Conservation (phyloP, 1,284 basidiomycete species). For the Coniophora puteana region DNA sequence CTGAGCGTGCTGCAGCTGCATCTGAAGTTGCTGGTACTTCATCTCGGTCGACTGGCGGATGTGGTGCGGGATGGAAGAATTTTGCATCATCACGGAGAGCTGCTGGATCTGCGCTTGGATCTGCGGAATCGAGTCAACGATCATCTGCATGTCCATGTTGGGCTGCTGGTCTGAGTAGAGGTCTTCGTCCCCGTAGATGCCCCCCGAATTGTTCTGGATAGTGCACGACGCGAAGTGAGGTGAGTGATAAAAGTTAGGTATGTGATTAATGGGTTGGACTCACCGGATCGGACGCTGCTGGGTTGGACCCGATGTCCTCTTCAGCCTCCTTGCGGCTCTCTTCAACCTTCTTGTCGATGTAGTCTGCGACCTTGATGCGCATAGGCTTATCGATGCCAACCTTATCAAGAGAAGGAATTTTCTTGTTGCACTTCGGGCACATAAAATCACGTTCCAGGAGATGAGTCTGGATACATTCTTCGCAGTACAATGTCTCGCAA, state of each 20-base stretch:
- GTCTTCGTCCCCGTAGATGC: constrained; percentile 45
- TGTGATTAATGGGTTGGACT: too few species aligned
- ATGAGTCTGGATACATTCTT: constrained; percentile 91
- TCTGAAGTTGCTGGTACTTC: constrained; percentile 72
- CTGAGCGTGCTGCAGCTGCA: constrained; percentile 74
- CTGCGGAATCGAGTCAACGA: constrained; percentile 69
- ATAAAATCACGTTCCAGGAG: constrained; percentile 90
- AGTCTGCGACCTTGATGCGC: constrained; percentile 73
- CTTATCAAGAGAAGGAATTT: constrained; percentile 83
- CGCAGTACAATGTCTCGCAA: constrained; percentile 87
- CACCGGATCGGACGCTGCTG: constrained; percentile 15
- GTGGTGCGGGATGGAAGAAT: constrained; percentile 61
- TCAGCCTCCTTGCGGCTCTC: constrained; percentile 71
- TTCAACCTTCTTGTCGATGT: constrained; percentile 83
- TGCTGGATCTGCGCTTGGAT: constrained; percentile 77
- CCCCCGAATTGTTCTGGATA: too few species aligned
- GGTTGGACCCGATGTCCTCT: too few species aligned
- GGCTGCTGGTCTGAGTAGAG: constrained; percentile 64
- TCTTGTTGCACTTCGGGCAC: constrained; percentile 86
- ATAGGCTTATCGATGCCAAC: constrained; percentile 75
- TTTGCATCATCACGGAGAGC: constrained; percentile 72
- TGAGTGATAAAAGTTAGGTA: too few species aligned
- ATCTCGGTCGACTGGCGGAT: constrained; percentile 76
- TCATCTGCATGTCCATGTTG: constrained; percentile 64
- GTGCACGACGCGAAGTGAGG: too few species aligned